phyloP scores from a whole-genome alignment of 1,284 basidiomycete species.

The Fistulina hepatica region DNA sequence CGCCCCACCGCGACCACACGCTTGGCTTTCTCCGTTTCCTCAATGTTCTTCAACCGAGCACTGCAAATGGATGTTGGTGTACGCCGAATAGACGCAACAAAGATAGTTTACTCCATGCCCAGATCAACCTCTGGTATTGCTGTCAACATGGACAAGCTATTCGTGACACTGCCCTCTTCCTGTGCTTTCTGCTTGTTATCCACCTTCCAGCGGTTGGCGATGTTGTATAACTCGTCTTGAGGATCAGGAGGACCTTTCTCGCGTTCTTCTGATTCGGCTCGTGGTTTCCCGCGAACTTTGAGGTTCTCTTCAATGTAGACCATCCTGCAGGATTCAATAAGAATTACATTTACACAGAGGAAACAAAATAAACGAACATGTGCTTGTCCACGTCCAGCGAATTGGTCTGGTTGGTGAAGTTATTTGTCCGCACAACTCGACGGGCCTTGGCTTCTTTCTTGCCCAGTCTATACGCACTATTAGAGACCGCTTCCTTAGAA shows the following conservation, averaged over 20 bases:
- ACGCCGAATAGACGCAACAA: neutral
- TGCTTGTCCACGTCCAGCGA: constrained; percentile 95
- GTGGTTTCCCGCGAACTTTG: constrained; percentile 57
- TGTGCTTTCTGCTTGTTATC: constrained; percentile 43
- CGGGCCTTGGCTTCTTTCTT: constrained; percentile 59
- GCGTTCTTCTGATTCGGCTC: constrained; percentile 33
- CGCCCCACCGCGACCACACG: constrained; percentile 68
- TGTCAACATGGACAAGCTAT: constrained; percentile 88
- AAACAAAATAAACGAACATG: constrained; percentile 49
- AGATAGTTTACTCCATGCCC: constrained; percentile 81
- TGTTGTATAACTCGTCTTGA: constrained; percentile 71
- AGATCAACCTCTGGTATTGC: constrained; percentile 95
- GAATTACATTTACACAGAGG: neutral
- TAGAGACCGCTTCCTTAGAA: constrained; percentile 2
- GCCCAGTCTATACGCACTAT: constrained; percentile 39
- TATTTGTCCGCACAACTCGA: constrained; percentile 72
- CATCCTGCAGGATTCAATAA: constrained; percentile 55
- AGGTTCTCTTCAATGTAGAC: constrained; percentile 94
- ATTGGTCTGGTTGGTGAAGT: constrained; percentile 96
- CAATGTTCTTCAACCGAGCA: constrained; percentile 85
- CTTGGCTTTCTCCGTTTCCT: constrained; percentile 94
- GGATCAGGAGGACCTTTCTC: constrained; percentile 48
- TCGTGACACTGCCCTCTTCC: constrained; percentile 89
- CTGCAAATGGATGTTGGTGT: constrained; percentile 30
- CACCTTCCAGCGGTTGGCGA: constrained; percentile 64